Evolutionary conservation across 1,284 basidiomycete genomes (phyloP), one percentile per base, ranked within the genome.

Genomic region (Agroathelia rolfsii): DNA sequence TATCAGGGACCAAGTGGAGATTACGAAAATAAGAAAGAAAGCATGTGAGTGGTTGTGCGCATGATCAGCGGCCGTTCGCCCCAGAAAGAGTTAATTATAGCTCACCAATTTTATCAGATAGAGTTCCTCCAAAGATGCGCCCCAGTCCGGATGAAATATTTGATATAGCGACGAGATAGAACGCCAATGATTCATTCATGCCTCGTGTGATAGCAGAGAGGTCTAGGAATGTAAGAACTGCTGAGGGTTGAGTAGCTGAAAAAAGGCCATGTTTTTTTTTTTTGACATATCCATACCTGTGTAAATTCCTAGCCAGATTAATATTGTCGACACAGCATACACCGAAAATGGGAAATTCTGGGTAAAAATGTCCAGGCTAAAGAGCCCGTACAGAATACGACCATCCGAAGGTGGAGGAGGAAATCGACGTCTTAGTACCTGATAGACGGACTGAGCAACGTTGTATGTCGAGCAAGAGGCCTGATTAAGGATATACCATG

Each of bases 221-320:
- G 22, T 68, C 59, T 36, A 73, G 59, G 42, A 69, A 74, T 0
- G 61, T 71, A 34, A 71, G 49, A 8, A 63, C 67, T 69, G 47
- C 24, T 3, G 10, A n/a, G 26, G 12, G 21, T 12, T 19, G 9
- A n/a, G n/a, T n/a, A 24, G 33, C 32, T 6, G 11, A 14, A 16
- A 35, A 16, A 19, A n/a, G 21, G 5, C 15, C 24, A 9, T n/a
- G 23, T 16, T 7, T 10, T 10, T 12, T 12, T 17, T 32, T 6
- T 12, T 18, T 19, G 11, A 12, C 16, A 24, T 11, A 22, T n/a
- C 42, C 57, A 6, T 36, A 71, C 72, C 61, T 3, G 74, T 78
- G 45, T 73, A 80, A 12, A 78, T 47, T 7, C 77, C 77, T 5
- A 80, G 55, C 50, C 72, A 78, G 1, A 57, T 51, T 5, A 67